A percentile compares a stretch with the other conserved stretches of the same genome.
Conservation (phyloP, 2,329 filamentous ascomycete genomes). For the Tolypocladium ophioglossoides region DNA sequence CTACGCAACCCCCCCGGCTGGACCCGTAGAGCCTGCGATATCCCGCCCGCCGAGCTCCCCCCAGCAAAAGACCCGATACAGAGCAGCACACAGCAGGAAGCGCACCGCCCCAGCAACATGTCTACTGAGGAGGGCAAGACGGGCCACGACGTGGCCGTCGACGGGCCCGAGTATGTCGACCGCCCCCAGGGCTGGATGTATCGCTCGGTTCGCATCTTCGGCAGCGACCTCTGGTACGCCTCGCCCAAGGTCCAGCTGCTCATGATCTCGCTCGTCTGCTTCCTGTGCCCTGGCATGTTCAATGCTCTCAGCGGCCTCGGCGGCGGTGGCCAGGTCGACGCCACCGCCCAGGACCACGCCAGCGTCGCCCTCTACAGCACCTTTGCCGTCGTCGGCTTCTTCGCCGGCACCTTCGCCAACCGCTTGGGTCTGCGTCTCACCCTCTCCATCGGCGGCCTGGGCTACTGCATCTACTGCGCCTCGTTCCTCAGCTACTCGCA, state of each 20-base stretch:
- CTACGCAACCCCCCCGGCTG: neutral
- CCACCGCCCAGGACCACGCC: constrained; percentile 48
- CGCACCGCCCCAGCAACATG: too few relatives aligned
- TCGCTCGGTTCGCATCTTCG: constrained; percentile 45
- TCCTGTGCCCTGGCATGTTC: constrained; percentile 65
- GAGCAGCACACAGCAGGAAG: neutral
- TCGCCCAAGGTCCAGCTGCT: constrained; percentile 62
- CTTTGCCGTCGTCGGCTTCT: constrained; percentile 57
- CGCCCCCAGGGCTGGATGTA: constrained; percentile 57
- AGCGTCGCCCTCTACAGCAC: constrained; percentile 64
- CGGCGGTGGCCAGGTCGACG: constrained; percentile 43
- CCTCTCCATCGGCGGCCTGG: constrained; percentile 61
- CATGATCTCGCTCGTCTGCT: constrained; percentile 46
- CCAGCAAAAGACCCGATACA: neutral
- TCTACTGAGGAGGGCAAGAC: constrained; percentile 17
- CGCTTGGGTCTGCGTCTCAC: constrained; percentile 59
- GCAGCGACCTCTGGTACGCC: constrained; percentile 55
- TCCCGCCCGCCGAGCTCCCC: neutral
- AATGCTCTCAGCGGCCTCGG: constrained; percentile 57
- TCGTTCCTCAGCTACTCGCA: constrained; percentile 63
- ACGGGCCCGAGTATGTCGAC: constrained; percentile 1
- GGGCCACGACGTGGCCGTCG: constrained; percentile 5
- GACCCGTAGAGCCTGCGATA: neutral
- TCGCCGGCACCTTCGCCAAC: constrained; percentile 71
- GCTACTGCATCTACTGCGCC: constrained; percentile 66